Conservation (phyloP, 306 rosid species). For the Glycine soja region DNA sequence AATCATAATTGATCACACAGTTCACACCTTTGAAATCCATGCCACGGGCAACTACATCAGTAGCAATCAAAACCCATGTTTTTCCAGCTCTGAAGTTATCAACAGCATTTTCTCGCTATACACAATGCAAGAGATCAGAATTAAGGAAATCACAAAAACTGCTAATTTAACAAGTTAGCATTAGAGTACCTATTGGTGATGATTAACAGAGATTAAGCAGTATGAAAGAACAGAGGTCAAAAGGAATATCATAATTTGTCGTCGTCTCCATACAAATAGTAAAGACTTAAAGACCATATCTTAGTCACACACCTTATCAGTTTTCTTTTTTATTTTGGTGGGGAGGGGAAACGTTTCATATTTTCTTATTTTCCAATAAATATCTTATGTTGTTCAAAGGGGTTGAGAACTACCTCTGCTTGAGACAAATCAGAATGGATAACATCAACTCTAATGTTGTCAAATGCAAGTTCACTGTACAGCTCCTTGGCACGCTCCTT, state of each 20-base stretch:
- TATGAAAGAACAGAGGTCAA: neutral
- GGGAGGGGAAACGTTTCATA: neutral
- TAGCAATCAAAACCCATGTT: conserved; percentile 96
- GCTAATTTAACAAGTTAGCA: conserved; percentile 12
- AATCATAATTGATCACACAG: conserved; percentile 91
- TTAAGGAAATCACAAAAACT: neutral
- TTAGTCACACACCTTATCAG: neutral
- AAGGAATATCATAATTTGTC: conserved; percentile 24
- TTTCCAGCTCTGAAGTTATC: conserved; percentile 93
- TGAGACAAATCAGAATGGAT: conserved; percentile 92
- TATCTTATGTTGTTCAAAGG: conserved; percentile 37
- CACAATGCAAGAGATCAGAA: conserved; percentile 41
- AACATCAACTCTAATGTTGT: conserved; percentile 78
- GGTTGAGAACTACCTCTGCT: conserved; percentile 63
- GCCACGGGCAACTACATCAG: conserved; percentile 97
- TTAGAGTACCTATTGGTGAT: conserved; percentile 4
- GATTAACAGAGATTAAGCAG: neutral
- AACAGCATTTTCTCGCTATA: conserved; percentile 89
- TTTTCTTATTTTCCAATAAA: conserved; percentile 17
- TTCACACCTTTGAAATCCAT: conserved; percentile 96
- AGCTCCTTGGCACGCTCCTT: conserved; percentile 97
- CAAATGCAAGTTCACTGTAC: conserved; percentile 74
- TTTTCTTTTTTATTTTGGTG: conserved; percentile 7
- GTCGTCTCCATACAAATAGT: conserved; percentile 23
- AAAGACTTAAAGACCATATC: neutral